Conservation (phyloP, 192 early-diverging fungal species). For the Podila epicladia region DNA sequence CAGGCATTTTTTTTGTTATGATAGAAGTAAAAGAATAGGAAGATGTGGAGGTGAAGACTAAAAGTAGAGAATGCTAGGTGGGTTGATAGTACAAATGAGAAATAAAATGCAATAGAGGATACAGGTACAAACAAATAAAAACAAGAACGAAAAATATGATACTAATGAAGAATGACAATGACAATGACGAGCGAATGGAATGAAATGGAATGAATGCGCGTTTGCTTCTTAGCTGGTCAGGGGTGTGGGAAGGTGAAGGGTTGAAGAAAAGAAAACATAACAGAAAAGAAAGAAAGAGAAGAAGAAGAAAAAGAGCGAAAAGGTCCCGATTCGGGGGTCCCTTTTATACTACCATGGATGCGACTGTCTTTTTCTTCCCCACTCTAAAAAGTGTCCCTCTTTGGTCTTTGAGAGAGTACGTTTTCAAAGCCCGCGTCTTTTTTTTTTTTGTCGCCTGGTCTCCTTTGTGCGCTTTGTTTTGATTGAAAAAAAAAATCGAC, state of each 20-base stretch:
- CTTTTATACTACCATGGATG: background rate
- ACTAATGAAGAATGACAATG: slow-evolving; percentile 10
- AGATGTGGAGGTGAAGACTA: background rate
- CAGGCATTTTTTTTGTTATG: slow-evolving; percentile 15
- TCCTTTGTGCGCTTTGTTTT: background rate
- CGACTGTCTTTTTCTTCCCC: no score
- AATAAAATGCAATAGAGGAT: slow-evolving; percentile 15
- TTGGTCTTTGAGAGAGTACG: no score
- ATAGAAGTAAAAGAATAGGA: background rate
- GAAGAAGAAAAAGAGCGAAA: slow-evolving; percentile 30
- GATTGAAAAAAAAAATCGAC: background rate
- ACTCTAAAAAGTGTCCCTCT: no score
- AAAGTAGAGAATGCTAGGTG: slow-evolving; percentile 2
- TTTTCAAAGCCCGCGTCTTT: slow-evolving; percentile 2
- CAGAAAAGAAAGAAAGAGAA: slow-evolving; percentile 30
- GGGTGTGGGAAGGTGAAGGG: background rate
- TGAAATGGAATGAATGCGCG: slow-evolving; percentile 7
- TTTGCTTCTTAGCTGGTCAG: slow-evolving; percentile 6
- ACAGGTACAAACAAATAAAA: slow-evolving; percentile 10
- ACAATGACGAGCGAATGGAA: background rate
- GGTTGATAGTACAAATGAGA: slow-evolving; percentile 5
- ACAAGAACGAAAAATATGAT: slow-evolving; percentile 9
- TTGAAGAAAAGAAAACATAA: slow-evolving; percentile 27
- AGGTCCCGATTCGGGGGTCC: background rate
- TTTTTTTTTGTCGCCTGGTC: background rate